Evolutionary conservation across 2,329 filamentous ascomycete species (phyloP).

Genomic region (Byssothecium circinans): DNA sequence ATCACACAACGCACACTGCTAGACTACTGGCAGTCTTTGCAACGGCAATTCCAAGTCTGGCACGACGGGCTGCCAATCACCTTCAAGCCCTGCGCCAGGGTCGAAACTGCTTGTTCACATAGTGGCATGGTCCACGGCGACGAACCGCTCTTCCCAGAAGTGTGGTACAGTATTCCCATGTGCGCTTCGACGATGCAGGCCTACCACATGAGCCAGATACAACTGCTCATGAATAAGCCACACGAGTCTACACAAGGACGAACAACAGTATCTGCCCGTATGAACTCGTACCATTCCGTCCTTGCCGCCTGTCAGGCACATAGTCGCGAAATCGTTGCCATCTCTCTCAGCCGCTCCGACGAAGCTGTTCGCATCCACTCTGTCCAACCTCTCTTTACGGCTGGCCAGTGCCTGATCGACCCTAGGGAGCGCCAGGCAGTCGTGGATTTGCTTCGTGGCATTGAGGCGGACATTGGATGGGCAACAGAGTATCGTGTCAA

Average conservation of each 20-base stretch:
- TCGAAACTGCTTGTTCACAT: conserved; percentile 42
- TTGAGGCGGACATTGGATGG: conserved; percentile 66
- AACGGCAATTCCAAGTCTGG: conserved; percentile 62
- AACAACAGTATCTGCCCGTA: conserved; percentile 56
- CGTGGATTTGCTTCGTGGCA: conserved; percentile 57
- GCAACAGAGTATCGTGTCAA: conserved; percentile 63
- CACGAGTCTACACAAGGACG: conserved; percentile 57
- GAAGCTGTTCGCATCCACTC: conserved; percentile 61
- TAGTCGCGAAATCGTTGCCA: conserved; percentile 64
- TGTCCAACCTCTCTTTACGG: conserved; percentile 63
- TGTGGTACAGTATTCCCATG: conserved; percentile 66
- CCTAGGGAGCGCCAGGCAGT: conserved; percentile 58
- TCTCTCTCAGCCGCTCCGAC: conserved; percentile 59
- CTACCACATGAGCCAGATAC: conserved; percentile 66
- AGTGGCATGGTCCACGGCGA: conserved; percentile 23
- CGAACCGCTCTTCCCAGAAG: conserved; percentile 54
- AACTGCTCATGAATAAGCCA: conserved; percentile 63
- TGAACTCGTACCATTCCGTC: conserved; percentile 60
- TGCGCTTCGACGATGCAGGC: conserved; percentile 68
- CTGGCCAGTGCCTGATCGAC: conserved; percentile 62
- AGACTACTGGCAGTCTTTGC: conserved; percentile 58
- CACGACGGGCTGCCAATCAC: conserved; percentile 60
- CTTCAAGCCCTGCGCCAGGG: conserved; percentile 59
- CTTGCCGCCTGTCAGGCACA: conserved; percentile 59
- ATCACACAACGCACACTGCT: conserved; percentile 54